Evolutionary conservation across 179 eudicot genomes (phyloP), one percentile per base, ranked within the genome.

Genomic region (Sideroxylon spinosum): DNA sequence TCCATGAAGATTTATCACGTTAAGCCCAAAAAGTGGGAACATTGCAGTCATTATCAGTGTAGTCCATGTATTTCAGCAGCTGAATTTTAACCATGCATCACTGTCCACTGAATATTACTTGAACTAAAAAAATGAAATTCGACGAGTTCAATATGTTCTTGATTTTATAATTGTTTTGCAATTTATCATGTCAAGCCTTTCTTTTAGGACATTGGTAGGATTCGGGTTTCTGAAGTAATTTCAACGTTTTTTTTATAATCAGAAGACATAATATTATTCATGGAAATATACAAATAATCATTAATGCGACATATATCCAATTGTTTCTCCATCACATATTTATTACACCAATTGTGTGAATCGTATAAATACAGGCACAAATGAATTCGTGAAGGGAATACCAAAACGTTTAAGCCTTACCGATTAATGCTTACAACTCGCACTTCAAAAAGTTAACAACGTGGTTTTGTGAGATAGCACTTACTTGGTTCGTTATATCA

Each of bases 401-500:
- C 3, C 63, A 22, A 0, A 22, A 37, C 44, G 29, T 32, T 50
- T 28, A 9, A 53, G 6, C 16, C 61, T 65, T 28, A 1, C 25
- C n/a, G 55, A 68, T 29, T 68, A 76, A 7, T 1, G 19, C 62
- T 52, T 78, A 63, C 50, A 71, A 20, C 7, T 62, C 57, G 71
- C 4, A 8, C 49, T 73, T 65, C 37, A 28, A 17, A 73, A 49
- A 23, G 11, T 62, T 37, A 37, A 37, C 0, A 3, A 37, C 44
- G 44, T 37, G 44, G 12, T 12, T 12, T 56, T 4, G 17, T 32
- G 60, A 23, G 25, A 68, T 29, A 67, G n/a, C 13, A 63, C 81
- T 63, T 79, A 85, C 89, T 68, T 78, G 81, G 62, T 85, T 85
- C 11, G 84, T 81, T 48, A 81, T 83, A 73, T 82, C 87, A 70